Evolutionary conservation across 805 yeast genomes (phyloP), one percentile per base, ranked within the genome.

Genomic region (Pichia rugopelliculosa): DNA sequence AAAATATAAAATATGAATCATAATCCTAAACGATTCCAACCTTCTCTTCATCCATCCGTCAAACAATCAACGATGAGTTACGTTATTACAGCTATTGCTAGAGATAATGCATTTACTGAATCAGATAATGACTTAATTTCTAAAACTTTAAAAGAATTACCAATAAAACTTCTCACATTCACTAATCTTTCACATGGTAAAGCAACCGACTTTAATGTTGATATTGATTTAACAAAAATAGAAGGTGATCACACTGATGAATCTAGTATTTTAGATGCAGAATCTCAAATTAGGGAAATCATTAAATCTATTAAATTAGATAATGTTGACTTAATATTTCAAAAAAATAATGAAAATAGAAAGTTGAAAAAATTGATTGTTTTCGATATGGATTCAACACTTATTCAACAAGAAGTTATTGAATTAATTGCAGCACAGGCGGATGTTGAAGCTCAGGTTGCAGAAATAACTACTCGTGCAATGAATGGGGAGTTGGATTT

Each of bases 401-500:
- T 93, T 60, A 93, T 93, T 54, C 82, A 85, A 63, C 98, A 93
- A 67, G 99, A 93, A 67, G 97, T 93, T 36, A 93, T 93, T 56
- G 99, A 93, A 61, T 67, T 93, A 60, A 91, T 93, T 55, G 99
- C 99, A 3, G 88, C 88, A 0, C 84, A 87, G 58, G 98, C 96
- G n/a, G 75, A 77, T 55, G 95, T 93, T 30, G 96, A 93, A 60
- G 80, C 75, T 6, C 73, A 87, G 62, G 99, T 93, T 7, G 85
- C 91, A 6, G 84, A 75, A 26, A 90, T 93, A 57, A 93, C 99
- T 2, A 87, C 84, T 36, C 74, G 87, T 23, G 98, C 99, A 20
- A 93, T 93, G 99, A 90, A 91, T 58, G 97, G 97, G 24, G 96
- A 91, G 61, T 70, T 93, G 18, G 98, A 93, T 62, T 93, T 93